Conservation (phyloP, 805 yeast species). For the Yamadazyma philogaea region DNA sequence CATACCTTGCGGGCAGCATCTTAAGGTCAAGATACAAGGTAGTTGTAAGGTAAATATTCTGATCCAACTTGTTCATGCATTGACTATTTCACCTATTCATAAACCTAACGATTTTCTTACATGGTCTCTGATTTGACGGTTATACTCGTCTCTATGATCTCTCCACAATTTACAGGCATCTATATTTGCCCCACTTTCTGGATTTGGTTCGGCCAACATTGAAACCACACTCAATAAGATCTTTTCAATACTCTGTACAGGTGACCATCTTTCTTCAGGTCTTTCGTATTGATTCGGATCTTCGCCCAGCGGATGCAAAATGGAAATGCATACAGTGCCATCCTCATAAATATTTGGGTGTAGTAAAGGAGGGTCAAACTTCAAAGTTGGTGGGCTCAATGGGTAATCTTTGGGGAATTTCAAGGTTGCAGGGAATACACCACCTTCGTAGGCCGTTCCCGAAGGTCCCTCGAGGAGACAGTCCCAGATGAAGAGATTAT, state of each 20-base stretch:
- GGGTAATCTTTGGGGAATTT: constrained; percentile 80
- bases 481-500: constrained; percentile 76
- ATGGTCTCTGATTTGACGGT: constrained; percentile 59
- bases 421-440: constrained; percentile 76
- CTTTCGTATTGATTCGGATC: constrained; percentile 95
- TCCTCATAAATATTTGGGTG: constrained; percentile 95
- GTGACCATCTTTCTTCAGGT: constrained; percentile 97
- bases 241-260: constrained; percentile 97
- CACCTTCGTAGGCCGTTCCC: constrained; percentile 82
- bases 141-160: constrained; percentile 69
- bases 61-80: background rate
- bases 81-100: constrained; percentile 20
- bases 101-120: constrained; percentile 73
- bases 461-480: constrained; percentile 81
- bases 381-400: constrained; percentile 73
- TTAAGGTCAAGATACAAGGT: too few species aligned
- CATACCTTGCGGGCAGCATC: too few species aligned
- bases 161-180: constrained; percentile 87
- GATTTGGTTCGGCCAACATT: constrained; percentile 96
- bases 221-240: constrained; percentile 88
- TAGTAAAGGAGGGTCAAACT: constrained; percentile 73
- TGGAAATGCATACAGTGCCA: constrained; percentile 95
- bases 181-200: constrained; percentile 91
- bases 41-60: too few species aligned
- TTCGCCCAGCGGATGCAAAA: constrained; percentile 93